Conservation (phyloP, 176 grass and related monocot species). For the Musa schizocarpa region DNA sequence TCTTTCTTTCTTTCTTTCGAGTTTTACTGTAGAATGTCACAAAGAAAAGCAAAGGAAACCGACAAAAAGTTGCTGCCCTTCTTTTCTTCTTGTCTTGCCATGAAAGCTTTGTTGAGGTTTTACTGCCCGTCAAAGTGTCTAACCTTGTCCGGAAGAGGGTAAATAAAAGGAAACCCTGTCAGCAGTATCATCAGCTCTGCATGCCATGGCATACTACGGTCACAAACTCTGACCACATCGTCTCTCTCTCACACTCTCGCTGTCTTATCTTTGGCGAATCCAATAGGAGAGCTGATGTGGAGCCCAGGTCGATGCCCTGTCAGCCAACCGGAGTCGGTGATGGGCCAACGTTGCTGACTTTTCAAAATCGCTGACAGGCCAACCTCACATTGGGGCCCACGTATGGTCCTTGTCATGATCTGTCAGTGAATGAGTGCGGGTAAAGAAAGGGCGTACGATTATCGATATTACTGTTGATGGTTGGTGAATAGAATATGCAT, state of each 20-base stretch:
- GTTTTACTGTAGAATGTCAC: conserved; percentile 17
- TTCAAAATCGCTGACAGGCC: neutral
- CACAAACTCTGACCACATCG: too few species aligned
- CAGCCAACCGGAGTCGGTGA: neutral
- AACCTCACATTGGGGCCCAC: neutral
- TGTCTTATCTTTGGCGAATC: too few species aligned
- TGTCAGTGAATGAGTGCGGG: too few species aligned
- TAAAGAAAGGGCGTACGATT: too few species aligned
- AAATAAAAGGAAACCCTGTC: neutral
- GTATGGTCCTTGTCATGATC: too few species aligned
- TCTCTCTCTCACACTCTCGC: too few species aligned
- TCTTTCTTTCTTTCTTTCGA: conserved; percentile 13
- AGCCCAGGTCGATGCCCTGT: neutral
- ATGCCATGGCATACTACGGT: too few species aligned
- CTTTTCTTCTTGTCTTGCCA: neutral
- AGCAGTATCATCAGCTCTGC: neutral
- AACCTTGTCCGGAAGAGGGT: neutral
- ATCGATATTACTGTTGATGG: too few species aligned
- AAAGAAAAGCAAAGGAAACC: conserved; percentile 11
- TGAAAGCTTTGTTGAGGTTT: neutral
- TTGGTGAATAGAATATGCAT: too few species aligned
- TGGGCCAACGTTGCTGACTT: neutral
- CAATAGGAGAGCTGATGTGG: neutral
- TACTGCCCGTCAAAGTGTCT: neutral
- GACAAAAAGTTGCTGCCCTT: neutral